Evolutionary conservation across 2,329 filamentous ascomycete species (phyloP).

Genomic region (Fusarium begoniae): DNA sequence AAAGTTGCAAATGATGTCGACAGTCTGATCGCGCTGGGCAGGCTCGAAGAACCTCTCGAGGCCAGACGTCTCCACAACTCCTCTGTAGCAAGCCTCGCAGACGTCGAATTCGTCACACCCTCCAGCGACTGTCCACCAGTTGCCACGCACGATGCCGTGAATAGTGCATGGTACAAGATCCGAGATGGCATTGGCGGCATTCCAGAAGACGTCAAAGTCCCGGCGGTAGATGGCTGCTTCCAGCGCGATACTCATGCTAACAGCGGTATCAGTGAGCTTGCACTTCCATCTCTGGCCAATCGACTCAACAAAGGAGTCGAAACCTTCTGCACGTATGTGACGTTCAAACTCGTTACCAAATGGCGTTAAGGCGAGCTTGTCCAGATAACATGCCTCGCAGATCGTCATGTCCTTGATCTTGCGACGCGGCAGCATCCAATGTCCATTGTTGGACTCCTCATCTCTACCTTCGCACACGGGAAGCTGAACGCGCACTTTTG

Average conservation of each 20-base stretch:
- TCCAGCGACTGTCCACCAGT: slow-evolving; percentile 47
- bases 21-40: slow-evolving; percentile 18
- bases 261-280: slow-evolving; percentile 30
- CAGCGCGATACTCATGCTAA: slow-evolving; percentile 41
- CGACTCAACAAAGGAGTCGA: slow-evolving; percentile 37
- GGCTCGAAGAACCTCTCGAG: slow-evolving; percentile 44
- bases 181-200: slow-evolving; percentile 36
- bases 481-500: slow-evolving; percentile 35
- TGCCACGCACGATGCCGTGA: slow-evolving; percentile 43
- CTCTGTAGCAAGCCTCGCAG: slow-evolving; percentile 48
- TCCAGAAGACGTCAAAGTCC: slow-evolving; percentile 43
- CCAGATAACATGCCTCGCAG: slow-evolving; percentile 50
- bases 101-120: slow-evolving; percentile 39
- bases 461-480: slow-evolving; percentile 44
- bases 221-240: slow-evolving; percentile 38
- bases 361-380: slow-evolving; percentile 44
- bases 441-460: slow-evolving; percentile 29
- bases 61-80: slow-evolving; percentile 41
- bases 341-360: slow-evolving; percentile 44
- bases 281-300: slow-evolving; percentile 40
- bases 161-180: slow-evolving; percentile 41
- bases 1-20: slow-evolving; percentile 45
- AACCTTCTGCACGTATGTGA: slow-evolving; percentile 19
- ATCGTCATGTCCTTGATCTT: slow-evolving; percentile 41
- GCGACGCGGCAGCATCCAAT: slow-evolving; percentile 42